Evolutionary conservation across 2,329 filamentous ascomycete species (phyloP), one percentile per base, ranked within the genome.

Genomic region (Pseudocercospora macadamiae): DNA sequence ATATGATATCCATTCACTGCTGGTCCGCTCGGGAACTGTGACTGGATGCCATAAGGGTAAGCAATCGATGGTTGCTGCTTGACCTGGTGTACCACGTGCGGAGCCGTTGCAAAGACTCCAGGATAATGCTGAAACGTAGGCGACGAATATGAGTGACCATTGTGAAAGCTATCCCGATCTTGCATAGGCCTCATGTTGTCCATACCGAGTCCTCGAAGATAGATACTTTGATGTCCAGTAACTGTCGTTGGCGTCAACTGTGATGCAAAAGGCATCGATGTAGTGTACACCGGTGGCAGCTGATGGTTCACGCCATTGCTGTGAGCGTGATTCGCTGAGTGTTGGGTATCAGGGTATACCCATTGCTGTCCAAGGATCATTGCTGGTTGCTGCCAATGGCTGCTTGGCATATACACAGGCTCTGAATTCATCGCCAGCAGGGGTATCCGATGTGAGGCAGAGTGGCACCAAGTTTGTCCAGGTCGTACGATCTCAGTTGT

Each of bases 381-480:
- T 47, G 19, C 42, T 25, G 19, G 42, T 36, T 19, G 48, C 28
- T 51, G 48, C 48, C 48, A 51, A 37, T 51, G 48, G 36, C 48
- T 23, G 26, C 48, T 34, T 34, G 28, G 28, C 26, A 51, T 51
- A 37, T 36, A 51, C 9, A 51, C 28, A 37, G 48, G 28, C 28
- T 51, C 32, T 21, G 48, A 51, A 37, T 14, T 51, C 48, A 51
- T 51, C 14, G 23, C 14, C 10, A 16, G 42, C 26, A 14, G 42
- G n/a, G 42, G 42, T 47, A 7, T 47, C 21, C 14, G 10, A 14
- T 28, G 42, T 16, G 42, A 47, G 42, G 42, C 42, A 47, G 19
- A 47, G 23, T 26, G 19, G 23, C 10, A n/a, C 8, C 19, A 47
- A 47, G 10, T 47, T 21, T 47, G 42, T 19, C 42, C 23, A 28